Conservation (phyloP, 2,329 filamentous ascomycete genomes). For the Clarireedia sp. region DNA sequence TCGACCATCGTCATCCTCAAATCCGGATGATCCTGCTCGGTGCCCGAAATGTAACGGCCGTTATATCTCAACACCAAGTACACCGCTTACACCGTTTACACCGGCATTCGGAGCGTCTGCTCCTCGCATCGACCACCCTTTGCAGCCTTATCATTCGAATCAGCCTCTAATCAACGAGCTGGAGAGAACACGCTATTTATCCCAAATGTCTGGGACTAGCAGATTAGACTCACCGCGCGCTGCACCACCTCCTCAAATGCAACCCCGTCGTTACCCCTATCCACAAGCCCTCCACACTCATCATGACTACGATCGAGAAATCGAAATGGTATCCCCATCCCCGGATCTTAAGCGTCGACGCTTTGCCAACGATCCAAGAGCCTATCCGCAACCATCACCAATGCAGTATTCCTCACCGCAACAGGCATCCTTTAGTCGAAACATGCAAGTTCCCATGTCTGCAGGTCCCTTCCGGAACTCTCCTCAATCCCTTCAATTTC, state of each 20-base stretch:
- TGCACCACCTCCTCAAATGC: conserved; percentile 16
- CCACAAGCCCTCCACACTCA: conserved; percentile 24
- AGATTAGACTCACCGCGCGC: conserved; percentile 24
- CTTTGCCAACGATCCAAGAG: conserved; percentile 40
- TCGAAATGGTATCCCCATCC: conserved; percentile 37
- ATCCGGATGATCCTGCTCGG: conserved; percentile 42
- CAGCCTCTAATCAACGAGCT: conserved; percentile 14
- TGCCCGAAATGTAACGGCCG: conserved; percentile 65
- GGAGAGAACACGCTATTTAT: conserved; percentile 17
- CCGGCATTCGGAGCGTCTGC: conserved; percentile 14
- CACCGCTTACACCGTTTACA: conserved; percentile 27
- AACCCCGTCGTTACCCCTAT: conserved; percentile 18
- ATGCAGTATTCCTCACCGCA: conserved; percentile 27
- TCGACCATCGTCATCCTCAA: conserved; percentile 25
- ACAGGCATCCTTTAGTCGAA: conserved; percentile 15
- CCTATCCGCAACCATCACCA: conserved; percentile 33
- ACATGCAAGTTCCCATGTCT: conserved; percentile 24
- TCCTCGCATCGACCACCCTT: conserved; percentile 15
- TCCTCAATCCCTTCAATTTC: conserved; percentile 28
- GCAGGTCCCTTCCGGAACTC: conserved; percentile 29
- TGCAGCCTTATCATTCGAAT: conserved; percentile 16
- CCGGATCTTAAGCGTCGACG: conserved; percentile 57
- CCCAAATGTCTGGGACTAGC: conserved; percentile 17
- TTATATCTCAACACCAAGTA: conserved; percentile 29
- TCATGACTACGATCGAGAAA: conserved; percentile 31